Evolutionary conservation across 2,329 filamentous ascomycete species (phyloP).

Genomic region (Epichloe hybrida): DNA sequence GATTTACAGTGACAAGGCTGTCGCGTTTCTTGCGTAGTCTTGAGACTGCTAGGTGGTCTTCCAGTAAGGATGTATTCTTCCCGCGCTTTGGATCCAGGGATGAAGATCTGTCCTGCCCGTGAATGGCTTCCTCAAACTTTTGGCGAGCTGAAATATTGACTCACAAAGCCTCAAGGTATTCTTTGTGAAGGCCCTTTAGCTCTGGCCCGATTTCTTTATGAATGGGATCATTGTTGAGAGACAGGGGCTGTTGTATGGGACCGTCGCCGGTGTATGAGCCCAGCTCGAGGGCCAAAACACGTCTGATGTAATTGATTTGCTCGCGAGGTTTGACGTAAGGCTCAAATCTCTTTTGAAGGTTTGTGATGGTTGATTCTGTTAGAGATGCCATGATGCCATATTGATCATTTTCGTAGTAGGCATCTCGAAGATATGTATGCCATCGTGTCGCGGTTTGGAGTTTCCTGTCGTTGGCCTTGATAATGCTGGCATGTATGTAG

Average conservation of each 20-base stretch:
- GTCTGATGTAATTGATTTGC: constrained; percentile 42
- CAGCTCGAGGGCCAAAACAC: constrained; percentile 40
- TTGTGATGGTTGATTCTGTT: constrained; percentile 17
- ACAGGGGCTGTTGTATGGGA: constrained; percentile 30
- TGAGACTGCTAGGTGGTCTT: constrained; percentile 37
- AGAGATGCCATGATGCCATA: constrained; percentile 16
- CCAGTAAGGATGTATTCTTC: constrained; percentile 20
- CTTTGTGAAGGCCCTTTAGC: constrained; percentile 34
- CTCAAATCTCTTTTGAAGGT: constrained; percentile 30
- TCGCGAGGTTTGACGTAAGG: constrained; percentile 44
- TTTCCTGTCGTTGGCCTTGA: too few species aligned
- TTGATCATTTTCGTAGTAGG: background rate
- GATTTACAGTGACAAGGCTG: constrained; percentile 35
- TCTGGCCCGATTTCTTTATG: constrained; percentile 22
- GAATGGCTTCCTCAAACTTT: constrained; percentile 28
- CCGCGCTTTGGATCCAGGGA: constrained; percentile 4
- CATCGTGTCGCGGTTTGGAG: background rate
- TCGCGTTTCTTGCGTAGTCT: constrained; percentile 38
- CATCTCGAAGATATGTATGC: background rate
- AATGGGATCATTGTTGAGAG: constrained; percentile 30
- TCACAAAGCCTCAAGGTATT: constrained; percentile 41
- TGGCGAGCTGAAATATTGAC: constrained; percentile 37
- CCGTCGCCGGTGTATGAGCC: constrained; percentile 31
- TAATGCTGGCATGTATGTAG: background rate
- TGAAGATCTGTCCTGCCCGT: constrained; percentile 6